These are phyloP conservation scores for Cucumis hystrix DNA, from an alignment of 306 rosid species.

Conservation along the genomic window DNA sequence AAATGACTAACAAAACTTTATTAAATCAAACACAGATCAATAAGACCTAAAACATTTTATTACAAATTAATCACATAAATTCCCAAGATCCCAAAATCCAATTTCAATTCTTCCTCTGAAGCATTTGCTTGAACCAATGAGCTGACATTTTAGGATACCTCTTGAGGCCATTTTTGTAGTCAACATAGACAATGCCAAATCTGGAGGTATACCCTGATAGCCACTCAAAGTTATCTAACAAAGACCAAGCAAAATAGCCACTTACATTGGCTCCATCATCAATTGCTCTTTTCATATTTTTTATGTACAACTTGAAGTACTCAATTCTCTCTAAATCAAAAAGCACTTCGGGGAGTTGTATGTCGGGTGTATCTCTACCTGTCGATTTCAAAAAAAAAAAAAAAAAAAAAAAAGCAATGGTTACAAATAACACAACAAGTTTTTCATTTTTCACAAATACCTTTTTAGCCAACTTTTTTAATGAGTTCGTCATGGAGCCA, in stretches of 20 bases:
- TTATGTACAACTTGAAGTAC: constrained; percentile 44
- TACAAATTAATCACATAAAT: not conserved
- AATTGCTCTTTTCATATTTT: constrained; percentile 53
- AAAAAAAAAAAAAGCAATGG: not conserved
- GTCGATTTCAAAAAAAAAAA: not conserved
- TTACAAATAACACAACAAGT: too few relatives aligned
- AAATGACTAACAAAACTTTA: not conserved
- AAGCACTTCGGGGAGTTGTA: constrained; percentile 33
- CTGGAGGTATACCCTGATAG: constrained; percentile 72
- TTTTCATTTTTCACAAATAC: too few relatives aligned
- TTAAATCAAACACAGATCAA: not conserved
- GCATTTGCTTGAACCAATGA: constrained; percentile 64
- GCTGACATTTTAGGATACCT: constrained; percentile 86
- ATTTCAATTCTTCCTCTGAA: constrained; percentile 21
- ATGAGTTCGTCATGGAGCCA: too few relatives aligned
- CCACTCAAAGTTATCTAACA: constrained; percentile 93
- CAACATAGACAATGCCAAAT: constrained; percentile 83
- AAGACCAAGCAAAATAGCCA: constrained; percentile 89
- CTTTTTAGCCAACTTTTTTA: too few relatives aligned
- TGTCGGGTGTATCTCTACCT: constrained; percentile 82
- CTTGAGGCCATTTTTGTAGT: constrained; percentile 48
- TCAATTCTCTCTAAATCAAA: constrained; percentile 63
- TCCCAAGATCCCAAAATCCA: not conserved
- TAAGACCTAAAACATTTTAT: not conserved
- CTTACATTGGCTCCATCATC: constrained; percentile 66